A percentile compares a stretch with the other conserved stretches of the same genome.
Evolutionary conservation across 257 asterid genomes (phyloP).

Genomic region (Dorcoceras hygrometricum): DNA sequence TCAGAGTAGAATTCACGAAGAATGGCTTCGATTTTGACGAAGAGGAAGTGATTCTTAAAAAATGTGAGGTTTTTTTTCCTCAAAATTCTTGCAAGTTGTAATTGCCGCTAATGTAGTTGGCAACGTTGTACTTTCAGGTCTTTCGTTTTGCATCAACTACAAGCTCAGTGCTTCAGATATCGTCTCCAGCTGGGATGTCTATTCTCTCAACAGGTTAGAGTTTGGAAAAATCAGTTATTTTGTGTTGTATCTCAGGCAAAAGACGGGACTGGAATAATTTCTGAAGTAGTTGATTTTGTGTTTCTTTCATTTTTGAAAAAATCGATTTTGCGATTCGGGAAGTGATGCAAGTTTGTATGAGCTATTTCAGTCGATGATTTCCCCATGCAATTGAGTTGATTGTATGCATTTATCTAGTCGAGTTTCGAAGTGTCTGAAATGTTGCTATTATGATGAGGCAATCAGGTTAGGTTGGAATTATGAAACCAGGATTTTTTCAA

Average conservation of each 20-base stretch:
- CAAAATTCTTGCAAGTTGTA: background rate
- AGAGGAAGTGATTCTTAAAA: conserved; percentile 63
- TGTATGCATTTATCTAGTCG: background rate
- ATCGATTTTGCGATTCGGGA: background rate
- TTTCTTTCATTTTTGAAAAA: conserved; percentile 6
- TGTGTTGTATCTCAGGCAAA: background rate
- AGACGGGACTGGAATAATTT: background rate
- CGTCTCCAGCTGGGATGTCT: conserved; percentile 87
- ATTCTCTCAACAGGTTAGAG: conserved; percentile 73
- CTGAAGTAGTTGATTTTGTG: background rate
- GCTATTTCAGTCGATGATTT: background rate
- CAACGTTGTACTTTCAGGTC: conserved; percentile 38
- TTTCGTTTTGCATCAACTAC: conserved; percentile 76
- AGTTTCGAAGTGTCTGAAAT: background rate
- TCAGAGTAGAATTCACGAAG: conserved; percentile 67
- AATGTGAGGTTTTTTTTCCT: conserved; percentile 45
- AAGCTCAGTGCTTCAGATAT: conserved; percentile 84
- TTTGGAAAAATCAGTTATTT: conserved; percentile 2
- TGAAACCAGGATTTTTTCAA: conserved; percentile 11
- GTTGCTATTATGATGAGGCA: background rate
- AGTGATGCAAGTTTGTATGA: conserved; percentile 3
- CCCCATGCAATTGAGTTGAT: background rate
- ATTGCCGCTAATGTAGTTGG: background rate
- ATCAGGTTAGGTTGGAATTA: background rate
- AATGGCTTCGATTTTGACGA: conserved; percentile 56